Conservation (phyloP, 768 basidiomycete species). For the Lentinula guzmanii region DNA sequence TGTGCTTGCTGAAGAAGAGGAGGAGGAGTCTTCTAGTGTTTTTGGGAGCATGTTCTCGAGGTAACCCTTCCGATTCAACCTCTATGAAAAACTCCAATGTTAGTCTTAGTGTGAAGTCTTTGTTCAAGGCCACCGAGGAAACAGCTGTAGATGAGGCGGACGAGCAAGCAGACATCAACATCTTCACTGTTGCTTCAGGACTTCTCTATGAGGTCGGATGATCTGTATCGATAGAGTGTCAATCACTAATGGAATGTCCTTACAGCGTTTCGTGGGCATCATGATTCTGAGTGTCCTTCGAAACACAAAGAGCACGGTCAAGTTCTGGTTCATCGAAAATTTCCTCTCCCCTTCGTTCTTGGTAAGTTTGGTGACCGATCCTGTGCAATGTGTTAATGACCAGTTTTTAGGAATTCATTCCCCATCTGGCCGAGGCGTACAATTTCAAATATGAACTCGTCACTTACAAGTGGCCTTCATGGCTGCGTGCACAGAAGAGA, state of each 20-base stretch:
- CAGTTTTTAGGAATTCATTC: conserved; percentile 77
- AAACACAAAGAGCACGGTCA: conserved; percentile 91
- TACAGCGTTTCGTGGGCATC: conserved; percentile 91
- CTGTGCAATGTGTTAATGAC: neutral
- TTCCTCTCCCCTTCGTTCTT: conserved; percentile 97
- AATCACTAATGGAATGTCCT: neutral
- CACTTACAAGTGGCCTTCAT: conserved; percentile 99
- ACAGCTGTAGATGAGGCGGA: conserved; percentile 17
- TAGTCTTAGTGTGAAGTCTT: neutral
- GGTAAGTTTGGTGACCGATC: conserved; percentile 34
- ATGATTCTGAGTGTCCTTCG: conserved; percentile 96
- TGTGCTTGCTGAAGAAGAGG: conserved; percentile 53
- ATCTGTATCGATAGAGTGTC: neutral
- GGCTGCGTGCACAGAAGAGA: conserved; percentile 96
- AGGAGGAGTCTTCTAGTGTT: conserved; percentile 26
- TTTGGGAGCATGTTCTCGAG: conserved; percentile 44
- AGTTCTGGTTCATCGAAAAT: conserved; percentile 99
- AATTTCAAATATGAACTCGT: conserved; percentile 94
- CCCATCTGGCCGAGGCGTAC: conserved; percentile 86
- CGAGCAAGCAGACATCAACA: conserved; percentile 88
- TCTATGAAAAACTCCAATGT: neutral
- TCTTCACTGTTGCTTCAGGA: conserved; percentile 98
- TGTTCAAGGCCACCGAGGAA: conserved; percentile 14
- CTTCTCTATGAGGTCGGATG: conserved; percentile 82
- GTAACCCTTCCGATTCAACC: conserved; percentile 26